Conservation (phyloP, 2,329 filamentous ascomycete genomes). For the Aureobasidium melanogenum region DNA sequence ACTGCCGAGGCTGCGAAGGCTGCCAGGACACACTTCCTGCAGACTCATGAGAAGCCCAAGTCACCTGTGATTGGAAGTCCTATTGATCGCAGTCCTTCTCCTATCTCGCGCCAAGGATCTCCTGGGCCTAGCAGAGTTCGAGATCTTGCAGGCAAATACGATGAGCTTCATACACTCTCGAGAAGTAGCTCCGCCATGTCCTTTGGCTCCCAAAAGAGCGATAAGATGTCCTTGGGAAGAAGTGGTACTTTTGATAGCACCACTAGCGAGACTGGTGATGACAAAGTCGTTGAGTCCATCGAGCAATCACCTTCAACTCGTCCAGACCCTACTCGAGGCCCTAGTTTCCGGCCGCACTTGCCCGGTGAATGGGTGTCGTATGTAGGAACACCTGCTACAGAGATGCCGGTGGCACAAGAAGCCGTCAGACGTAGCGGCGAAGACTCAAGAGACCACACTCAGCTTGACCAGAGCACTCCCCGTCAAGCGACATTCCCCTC, state of each 20-base stretch:
- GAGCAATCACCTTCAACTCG: background rate
- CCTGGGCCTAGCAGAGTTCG: conserved; percentile 38
- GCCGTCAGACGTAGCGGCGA: background rate
- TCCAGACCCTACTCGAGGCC: conserved; percentile 18
- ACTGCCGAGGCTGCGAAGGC: conserved; percentile 15
- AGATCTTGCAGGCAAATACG: conserved; percentile 43
- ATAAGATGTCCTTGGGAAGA: conserved; percentile 23
- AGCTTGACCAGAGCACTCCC: conserved; percentile 11
- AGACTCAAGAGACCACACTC: conserved; percentile 15
- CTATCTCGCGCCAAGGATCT: background rate
- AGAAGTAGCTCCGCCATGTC: conserved; percentile 39
- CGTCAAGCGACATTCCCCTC: background rate
- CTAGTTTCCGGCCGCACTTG: conserved; percentile 42
- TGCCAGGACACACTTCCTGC: conserved; percentile 28
- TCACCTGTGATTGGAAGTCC: conserved; percentile 6
- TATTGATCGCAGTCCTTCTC: background rate
- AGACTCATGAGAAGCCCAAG: conserved; percentile 13
- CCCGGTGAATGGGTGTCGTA: conserved; percentile 48
- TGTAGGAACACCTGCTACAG: conserved; percentile 32
- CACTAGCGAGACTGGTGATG: background rate
- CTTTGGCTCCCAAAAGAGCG: conserved; percentile 32
- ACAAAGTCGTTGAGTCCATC: background rate
- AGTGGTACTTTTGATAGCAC: conserved; percentile 16
- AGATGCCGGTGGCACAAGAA: conserved; percentile 14
- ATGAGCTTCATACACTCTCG: conserved; percentile 35